These are phyloP conservation scores for Monotropa hypopitys DNA, from an alignment of 179 eudicot species.

Conservation along the genomic window DNA sequence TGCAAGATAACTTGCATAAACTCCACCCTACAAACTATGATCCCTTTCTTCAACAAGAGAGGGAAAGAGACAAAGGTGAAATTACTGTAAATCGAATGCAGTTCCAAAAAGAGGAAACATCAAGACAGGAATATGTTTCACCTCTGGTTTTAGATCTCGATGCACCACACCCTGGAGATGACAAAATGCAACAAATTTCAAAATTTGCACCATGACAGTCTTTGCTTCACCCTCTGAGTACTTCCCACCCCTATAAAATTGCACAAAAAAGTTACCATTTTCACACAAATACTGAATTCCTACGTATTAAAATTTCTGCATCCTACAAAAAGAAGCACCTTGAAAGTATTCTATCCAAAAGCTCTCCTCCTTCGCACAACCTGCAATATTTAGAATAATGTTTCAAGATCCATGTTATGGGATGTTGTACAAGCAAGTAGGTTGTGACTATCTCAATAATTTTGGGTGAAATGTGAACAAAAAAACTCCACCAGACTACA, in stretches of 20 bases:
- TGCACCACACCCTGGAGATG: slow-evolving; percentile 96
- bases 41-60: neutral
- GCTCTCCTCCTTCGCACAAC: slow-evolving; percentile 93
- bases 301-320: neutral
- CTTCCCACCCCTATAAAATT: slow-evolving; percentile 69
- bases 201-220: slow-evolving; percentile 53
- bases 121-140: slow-evolving; percentile 5
- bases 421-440: neutral
- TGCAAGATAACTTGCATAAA: neutral
- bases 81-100: neutral
- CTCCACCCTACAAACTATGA: neutral
- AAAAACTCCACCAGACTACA: neutral
- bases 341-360: slow-evolving; percentile 71
- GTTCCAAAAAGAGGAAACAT: neutral
- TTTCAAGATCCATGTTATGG: neutral
- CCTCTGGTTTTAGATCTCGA: slow-evolving; percentile 95
- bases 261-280: neutral
- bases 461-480: neutral
- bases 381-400: slow-evolving; percentile 21
- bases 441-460: neutral
- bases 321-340: slow-evolving; percentile 30
- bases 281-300: neutral
- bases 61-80: neutral
- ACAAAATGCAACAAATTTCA: slow-evolving; percentile 68
- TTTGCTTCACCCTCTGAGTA: slow-evolving; percentile 87